Evolutionary conservation across 495 filamentous ascomycete species (phyloP), one percentile per base, ranked within the genome.

Genomic region (Hypoxylon rickii): DNA sequence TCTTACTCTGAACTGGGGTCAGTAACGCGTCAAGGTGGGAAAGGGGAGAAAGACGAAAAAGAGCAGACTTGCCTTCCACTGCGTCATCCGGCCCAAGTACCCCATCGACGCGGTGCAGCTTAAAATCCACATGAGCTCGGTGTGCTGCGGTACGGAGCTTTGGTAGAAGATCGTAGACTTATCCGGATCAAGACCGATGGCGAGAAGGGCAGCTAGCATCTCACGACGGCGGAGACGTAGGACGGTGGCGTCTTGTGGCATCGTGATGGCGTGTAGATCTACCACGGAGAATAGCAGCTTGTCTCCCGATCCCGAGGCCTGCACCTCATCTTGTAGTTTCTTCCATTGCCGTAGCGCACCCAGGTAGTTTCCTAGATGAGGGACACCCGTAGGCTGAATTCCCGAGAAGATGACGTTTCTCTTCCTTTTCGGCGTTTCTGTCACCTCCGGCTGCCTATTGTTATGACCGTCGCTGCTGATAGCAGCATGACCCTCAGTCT

Each of bases 341-440:
- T 86, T 86, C 94, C 94, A 98, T 76, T 89, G 82, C 21, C 82
- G 80, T 46, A 98, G 74, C n/a, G 94, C 95, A 10, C 94, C 94
- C 7, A 97, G 79, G 68, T 97, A 97, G 71, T 98, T 98, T 11
- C 94, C 94, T 24, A 98, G 76, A 68, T 97, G 95, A n/a, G 94
- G 95, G 7, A 96, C 74, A 3, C 92, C 94, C 3, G 94, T 97
- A 13, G 94, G 95, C 65, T 98, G 94, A 56, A 98, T 97, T 21
- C 91, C 94, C 7, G 95, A 97, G 77, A 97, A 97, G 55, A 98
- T 77, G 21, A 86, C 73, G 0, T 49, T 56, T 7, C 22, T 13
- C 41, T 47, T 51, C 15, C 15, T 18, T 29, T 40, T 34, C 12
- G 22, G n/a, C 7, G 12, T 7, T 17, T 48, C 32, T 15, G 44